Base-by-base conservation (phyloP, 2,329 filamentous ascomycete species). In the Tolypocladium nubicola region DNA sequence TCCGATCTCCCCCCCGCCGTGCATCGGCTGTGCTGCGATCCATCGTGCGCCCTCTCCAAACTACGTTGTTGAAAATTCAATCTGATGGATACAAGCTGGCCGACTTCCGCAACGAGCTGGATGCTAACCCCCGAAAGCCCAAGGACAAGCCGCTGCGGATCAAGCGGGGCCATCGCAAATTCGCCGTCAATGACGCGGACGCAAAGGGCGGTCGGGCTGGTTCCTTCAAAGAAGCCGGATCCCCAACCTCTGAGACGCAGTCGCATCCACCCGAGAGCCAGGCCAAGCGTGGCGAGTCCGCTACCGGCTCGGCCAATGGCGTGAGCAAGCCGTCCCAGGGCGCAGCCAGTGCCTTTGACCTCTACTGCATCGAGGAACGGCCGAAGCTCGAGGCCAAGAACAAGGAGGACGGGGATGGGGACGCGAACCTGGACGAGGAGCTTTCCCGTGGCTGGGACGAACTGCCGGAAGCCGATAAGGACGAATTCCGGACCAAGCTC, bases 111-210 rank as follows among this genome's bases (percentile, higher is more conserved):
- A 66, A 59, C 68, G 68, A 69, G 59, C 61, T 64, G 62, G 69
- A 63, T 67, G 68, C 70, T 71, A 70, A 71, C 66, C 64, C 64
- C 64, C 65, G 65, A 62, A 69, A 89, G 86, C 88, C 88, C 39
- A 87, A 89, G 71, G 87, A 90, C 66, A 90, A 90, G 71, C 88
- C 88, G 37, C 75, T 90, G 61, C 82, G 88, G 38, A 85, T 83
- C 61, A 91, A 91, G 76, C 82, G 88, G 56, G 85, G 85, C 59
- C 85, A 89, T 66, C 76, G 86, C 56, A 86, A 86, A 71, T 75
- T 78, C 30, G 82, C 81, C 40, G 70, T 76, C 56, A 68, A 73
- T 59, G 75, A 74, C 60, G 66, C 68, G 65, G 79, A 79, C 54
- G 63, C 72, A 30, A 75, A 75, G 62, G 69, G 69, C 56, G 68